Evolutionary conservation across 768 basidiomycete genomes (phyloP).

Genomic region (Pleurotus platypus): DNA sequence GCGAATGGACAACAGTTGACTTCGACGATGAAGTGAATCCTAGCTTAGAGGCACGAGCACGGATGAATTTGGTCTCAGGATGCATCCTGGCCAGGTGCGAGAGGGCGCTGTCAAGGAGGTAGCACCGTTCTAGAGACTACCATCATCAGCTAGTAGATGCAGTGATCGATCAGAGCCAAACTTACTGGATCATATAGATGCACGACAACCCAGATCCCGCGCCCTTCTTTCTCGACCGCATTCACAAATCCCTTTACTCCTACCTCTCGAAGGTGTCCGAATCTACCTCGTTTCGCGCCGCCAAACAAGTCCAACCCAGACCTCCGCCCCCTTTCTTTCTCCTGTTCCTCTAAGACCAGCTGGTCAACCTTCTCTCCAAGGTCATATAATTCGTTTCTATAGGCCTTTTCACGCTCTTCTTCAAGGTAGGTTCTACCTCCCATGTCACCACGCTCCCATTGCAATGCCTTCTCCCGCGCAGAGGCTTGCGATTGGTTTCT

Average conservation of each 20-base stretch:
- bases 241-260: conserved; percentile 67
- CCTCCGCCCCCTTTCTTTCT: conserved; percentile 17
- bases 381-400: conserved; percentile 12
- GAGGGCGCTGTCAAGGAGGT: conserved; percentile 63
- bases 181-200: conserved; percentile 81
- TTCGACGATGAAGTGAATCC: conserved; percentile 51
- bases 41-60: conserved; percentile 69
- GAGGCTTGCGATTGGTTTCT: conserved; percentile 37
- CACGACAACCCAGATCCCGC: conserved; percentile 75
- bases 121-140: conserved; percentile 77
- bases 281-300: conserved; percentile 47
- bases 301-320: conserved; percentile 42
- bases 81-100: conserved; percentile 65
- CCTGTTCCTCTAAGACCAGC: conserved; percentile 40
- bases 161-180: conserved; percentile 10
- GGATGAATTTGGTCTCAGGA: conserved; percentile 77
- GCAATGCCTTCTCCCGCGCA: conserved; percentile 46
- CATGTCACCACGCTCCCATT: conserved; percentile 58
- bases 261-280: conserved; percentile 81
- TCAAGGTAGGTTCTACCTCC: conserved; percentile 75
- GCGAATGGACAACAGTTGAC: not conserved
- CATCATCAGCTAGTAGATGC: conserved; percentile 1
- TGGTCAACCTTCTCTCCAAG: conserved; percentile 44
- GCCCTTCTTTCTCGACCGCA: conserved; percentile 72
- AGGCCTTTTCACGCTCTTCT: conserved; percentile 60